Evolutionary conservation across 345 rosid species (phyloP).

Genomic region (Lumnitzera racemosa): DNA sequence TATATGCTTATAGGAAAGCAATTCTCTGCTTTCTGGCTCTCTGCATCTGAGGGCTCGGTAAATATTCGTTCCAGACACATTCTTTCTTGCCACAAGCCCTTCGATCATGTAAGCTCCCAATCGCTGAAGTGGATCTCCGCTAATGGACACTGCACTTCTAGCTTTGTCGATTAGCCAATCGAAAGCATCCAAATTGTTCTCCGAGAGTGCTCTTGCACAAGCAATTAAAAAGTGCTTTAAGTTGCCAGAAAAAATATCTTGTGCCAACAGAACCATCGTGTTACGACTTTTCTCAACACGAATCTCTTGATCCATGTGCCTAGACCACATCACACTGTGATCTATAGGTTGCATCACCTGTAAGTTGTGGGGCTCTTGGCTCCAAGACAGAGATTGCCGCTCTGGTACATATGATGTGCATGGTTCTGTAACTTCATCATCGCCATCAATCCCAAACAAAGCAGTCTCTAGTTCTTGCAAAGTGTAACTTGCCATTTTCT

Average conservation of each 20-base stretch:
- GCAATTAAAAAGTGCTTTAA: conserved; percentile 48
- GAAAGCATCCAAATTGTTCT: conserved; percentile 32
- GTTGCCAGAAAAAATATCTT: conserved; percentile 22
- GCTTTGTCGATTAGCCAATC: conserved; percentile 38
- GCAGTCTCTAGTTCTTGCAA: conserved; percentile 41
- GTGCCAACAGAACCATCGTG: conserved; percentile 12
- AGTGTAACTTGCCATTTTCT: conserved; percentile 20
- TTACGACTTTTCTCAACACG: conserved; percentile 27
- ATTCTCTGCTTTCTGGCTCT: conserved; percentile 59
- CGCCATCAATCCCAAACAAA: conserved; percentile 32
- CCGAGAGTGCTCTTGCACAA: conserved; percentile 50
- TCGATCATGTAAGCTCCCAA: conserved; percentile 69
- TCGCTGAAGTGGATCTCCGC: conserved; percentile 57
- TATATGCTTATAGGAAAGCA: conserved; percentile 53
- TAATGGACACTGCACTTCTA: conserved; percentile 35
- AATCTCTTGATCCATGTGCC: conserved; percentile 21
- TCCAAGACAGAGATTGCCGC: conserved; percentile 23
- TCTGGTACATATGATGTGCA: conserved; percentile 21
- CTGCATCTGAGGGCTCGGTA: conserved; percentile 40
- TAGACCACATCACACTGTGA: conserved; percentile 17
- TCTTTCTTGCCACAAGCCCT: conserved; percentile 57
- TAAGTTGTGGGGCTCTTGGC: conserved; percentile 21
- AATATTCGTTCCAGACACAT: conserved; percentile 37
- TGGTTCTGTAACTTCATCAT: conserved; percentile 20
- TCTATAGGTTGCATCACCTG: conserved; percentile 24